Base-by-base conservation (phyloP, 345 rosid species). In the Eucalyptus viminalis region DNA sequence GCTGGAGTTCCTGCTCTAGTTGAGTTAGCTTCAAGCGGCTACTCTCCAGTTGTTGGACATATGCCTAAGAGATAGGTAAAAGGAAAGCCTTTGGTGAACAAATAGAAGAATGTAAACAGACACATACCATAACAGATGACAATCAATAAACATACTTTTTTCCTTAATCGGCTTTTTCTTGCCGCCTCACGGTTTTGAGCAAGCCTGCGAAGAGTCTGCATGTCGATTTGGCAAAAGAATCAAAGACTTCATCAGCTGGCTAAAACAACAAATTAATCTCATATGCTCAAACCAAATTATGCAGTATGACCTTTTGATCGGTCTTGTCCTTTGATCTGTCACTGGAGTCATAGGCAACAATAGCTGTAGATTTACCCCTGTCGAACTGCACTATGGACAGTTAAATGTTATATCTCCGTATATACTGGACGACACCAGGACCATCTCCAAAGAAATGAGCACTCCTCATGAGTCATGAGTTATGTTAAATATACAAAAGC, bases 181-280 rank as follows among this genome's bases (percentile, higher is more conserved):
- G 99, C 99, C 47, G 99, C 99, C 93, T 97, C 99, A 6, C 99
- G 97, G 91, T 97, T 97, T 92, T 97, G 99, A 90, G 99, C 99
- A 90, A 97, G 98, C 91, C 99, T 94, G 83, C 99, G 98, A 92
- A 97, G 97, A 80, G 97, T 95, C 99, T 97, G 95, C 88, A 89
- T 60, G 92, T 91, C 91, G 89, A 90, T 88, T 91, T 86, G 49
- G 87, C 88, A 54, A 86, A 91, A 91, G 88, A 89, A 89, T 89
- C 62, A 56, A 89, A 88, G 76, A 53, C 31, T 47, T 88, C 5
- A 90, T 89, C 88, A 87, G 89, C 56, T 88, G 62, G 58, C 87
- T 37, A 31, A 29, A 60, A 16, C 24, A 37, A 90, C 9, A 49
- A 49, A 89, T 89, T 40, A 22, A 40, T 76, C 47, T 76, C 85